phyloP scores from a whole-genome alignment of 257 asterid genomes.

The Solanum pennellii region DNA sequence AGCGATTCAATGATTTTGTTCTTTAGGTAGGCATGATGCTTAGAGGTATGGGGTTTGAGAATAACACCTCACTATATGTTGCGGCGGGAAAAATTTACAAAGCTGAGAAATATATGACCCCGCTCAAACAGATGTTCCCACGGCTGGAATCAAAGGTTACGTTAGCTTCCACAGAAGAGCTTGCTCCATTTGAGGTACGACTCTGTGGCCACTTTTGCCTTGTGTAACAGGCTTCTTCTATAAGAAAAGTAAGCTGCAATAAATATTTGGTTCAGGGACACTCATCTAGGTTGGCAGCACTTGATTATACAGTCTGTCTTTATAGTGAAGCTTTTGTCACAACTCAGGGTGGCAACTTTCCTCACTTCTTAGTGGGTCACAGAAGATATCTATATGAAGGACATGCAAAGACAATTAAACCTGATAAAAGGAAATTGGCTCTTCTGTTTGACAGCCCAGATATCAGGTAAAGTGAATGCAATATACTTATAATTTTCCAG shows the following conservation, averaged over 20 bases:
- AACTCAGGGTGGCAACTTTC: conserved; percentile 96
- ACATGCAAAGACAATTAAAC: conserved; percentile 77
- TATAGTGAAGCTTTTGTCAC: conserved; percentile 90
- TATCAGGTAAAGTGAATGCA: conserved; percentile 39
- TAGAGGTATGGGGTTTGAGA: conserved; percentile 96
- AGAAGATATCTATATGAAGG: conserved; percentile 86
- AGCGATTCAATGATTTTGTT: background rate
- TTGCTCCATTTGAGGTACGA: conserved; percentile 66
- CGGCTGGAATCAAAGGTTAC: conserved; percentile 70
- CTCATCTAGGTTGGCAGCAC: conserved; percentile 94
- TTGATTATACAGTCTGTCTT: conserved; percentile 96
- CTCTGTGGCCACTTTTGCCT: background rate
- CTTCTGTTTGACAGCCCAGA: conserved; percentile 63
- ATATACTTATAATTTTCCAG: background rate
- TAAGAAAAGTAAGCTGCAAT: background rate
- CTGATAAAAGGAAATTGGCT: conserved; percentile 88
- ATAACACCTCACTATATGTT: conserved; percentile 70
- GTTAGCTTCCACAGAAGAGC: conserved; percentile 69
- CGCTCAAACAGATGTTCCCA: conserved; percentile 92
- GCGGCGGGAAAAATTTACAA: conserved; percentile 93
- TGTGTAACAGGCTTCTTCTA: background rate
- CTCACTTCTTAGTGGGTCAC: conserved; percentile 97
- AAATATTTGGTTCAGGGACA: conserved; percentile 53
- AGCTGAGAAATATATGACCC: conserved; percentile 87
- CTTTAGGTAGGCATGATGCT: conserved; percentile 96